A percentile compares a stretch with the other conserved stretches of the same genome.
Conservation (phyloP, 2,329 filamentous ascomycete species). For the Aspergillus ustus region DNA sequence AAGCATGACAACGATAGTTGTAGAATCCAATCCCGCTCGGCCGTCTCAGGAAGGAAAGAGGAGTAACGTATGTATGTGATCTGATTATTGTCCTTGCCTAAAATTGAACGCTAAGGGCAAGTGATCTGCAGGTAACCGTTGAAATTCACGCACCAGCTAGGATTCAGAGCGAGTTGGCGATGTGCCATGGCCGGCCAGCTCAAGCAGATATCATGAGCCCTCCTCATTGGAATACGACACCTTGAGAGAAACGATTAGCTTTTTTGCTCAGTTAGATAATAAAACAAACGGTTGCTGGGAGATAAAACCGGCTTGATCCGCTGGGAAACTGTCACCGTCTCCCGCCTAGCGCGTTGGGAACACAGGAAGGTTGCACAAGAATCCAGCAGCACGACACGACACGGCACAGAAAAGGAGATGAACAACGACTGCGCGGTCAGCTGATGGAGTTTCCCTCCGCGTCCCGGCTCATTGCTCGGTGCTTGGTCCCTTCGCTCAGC, state of each 20-base stretch:
- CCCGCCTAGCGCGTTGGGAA: background rate
- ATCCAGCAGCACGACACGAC: conserved; percentile 3
- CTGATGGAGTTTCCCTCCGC: background rate
- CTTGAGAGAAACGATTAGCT: background rate
- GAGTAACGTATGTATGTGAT: conserved; percentile 14
- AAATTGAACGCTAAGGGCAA: conserved; percentile 15
- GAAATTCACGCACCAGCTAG: conserved; percentile 34
- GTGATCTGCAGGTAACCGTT: conserved; percentile 35
- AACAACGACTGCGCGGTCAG: background rate
- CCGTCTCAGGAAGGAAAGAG: background rate
- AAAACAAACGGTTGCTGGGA: background rate
- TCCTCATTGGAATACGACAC: background rate
- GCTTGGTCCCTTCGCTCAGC: background rate
- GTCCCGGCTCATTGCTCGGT: background rate
- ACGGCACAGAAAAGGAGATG: conserved; percentile 7
- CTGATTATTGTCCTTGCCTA: conserved; percentile 12
- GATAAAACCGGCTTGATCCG: background rate
- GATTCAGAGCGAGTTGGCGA: conserved; percentile 26
- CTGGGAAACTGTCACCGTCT: background rate
- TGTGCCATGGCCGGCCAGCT: conserved; percentile 9
- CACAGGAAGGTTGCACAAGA: conserved; percentile 14
- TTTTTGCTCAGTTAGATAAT: background rate
- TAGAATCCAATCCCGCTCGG: background rate
- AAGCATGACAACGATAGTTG: background rate
- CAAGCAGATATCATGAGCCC: background rate